Base-by-base conservation (phyloP, 1,284 basidiomycete genomes). In the Ustilago nuda region DNA sequence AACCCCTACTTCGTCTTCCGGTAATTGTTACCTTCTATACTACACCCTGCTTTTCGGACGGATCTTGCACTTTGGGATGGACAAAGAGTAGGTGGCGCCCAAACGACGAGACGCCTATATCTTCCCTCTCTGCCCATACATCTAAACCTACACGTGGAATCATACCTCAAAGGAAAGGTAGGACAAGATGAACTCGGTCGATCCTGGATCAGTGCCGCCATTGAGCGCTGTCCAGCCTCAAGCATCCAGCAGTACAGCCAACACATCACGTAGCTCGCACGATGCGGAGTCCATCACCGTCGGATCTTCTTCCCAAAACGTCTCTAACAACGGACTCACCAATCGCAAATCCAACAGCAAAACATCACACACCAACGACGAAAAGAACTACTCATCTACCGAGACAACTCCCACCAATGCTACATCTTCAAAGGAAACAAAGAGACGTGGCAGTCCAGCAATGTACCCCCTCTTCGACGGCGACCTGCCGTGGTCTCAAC, bases 401-500 rank as follows among this genome's bases (percentile, higher is more conserved):
- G 39, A 41, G 6, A 13, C 19, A n/a, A 27, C 45, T 23, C 8
- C 17, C 19, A 48, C 9, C n/a, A 33, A 33, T 8, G 48, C 9
- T 17, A 45, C 43, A 11, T 19, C 58, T 17, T 50, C 17, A 32
- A 57, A 53, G 19, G 8, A 27, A 15, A n/a, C 30, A 2, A 3
- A 37, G 6, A 66, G 56, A n/a, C 15, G 39, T 27, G 46, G 46
- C 3, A 54, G 54, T 2, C 65, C 68, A 13, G 23, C 35, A 35
- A 56, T 70, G 4, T 77, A 77, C 27, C 75, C 70, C 3, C 61
- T 72, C 27, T 77, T 77, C 52, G 27, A 53, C 12, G 70, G 77
- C 51, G 80, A 84, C 61, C 64, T 71, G 36, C 80, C 84, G 11
- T 86, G 84, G 84, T 80, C 78, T 6, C 77, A 84, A 56, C 73